Evolutionary conservation across 1,139 yeast species (phyloP), one percentile per base, ranked within the genome.

Genomic region (Yamadazyma diospyri): DNA sequence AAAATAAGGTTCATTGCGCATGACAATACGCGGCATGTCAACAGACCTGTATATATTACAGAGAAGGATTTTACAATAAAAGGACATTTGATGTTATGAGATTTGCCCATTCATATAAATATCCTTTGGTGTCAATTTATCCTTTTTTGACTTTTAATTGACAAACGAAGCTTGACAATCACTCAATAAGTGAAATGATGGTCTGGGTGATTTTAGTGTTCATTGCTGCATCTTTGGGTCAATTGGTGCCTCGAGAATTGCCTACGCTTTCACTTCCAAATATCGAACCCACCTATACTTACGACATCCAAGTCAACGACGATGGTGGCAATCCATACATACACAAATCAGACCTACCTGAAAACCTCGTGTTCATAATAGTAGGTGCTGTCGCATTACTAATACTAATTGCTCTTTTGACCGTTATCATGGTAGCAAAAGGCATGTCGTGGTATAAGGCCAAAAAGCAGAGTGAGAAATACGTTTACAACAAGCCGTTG

Each of bases 341-440:
- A 6, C 32, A 38, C 8, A 31, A 34, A n/a, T 36, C 58, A 4
- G 34, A 38, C 4, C 44, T 59, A 27, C 63, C 68, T 1, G 48
- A 53, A 22, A 64, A 65, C 22, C 49, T 72, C 13, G 64, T 71
- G n/a, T 71, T 72, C 45, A 64, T 71, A 14, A 52, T 67, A 1
- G 54, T 67, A 8, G 77, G 75, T 1, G 57, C 57, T 0, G 48
- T 68, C 7, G 36, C 69, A 3, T 56, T 57, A 3, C 46, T 57
- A 5, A 18, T 58, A 2, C 37, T 66, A 4, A 27, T 55, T 8
- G 39, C 50, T 6, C 29, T 60, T 3, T 34, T 54, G 10, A 6
- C 7, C 5, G 2, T 16, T 44, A 5, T 55, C 53, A 35, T 50
- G 5, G 43, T 51, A 13, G 41, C 49, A 7, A 56, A 53, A 45